phyloP scores from a whole-genome alignment of 352 stramenopile species.

The Phytophthora litchii region DNA sequence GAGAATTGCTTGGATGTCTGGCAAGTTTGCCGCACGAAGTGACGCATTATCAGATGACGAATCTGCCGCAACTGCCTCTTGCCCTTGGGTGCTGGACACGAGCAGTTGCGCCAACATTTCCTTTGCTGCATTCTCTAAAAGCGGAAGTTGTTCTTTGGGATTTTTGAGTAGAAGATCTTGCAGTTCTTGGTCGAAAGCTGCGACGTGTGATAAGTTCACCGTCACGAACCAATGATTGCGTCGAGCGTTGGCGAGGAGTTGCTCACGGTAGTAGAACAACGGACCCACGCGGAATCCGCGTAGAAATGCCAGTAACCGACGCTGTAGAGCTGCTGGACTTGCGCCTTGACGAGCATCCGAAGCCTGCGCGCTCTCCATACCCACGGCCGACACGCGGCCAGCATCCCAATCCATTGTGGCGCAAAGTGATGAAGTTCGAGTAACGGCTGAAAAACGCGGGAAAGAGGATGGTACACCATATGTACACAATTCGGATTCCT shows the following conservation, averaged over 20 bases:
- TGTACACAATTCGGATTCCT: slow-evolving; percentile 7
- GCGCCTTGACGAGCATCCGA: slow-evolving; percentile 53
- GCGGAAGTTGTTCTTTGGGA: slow-evolving; percentile 83
- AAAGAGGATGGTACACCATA: not conserved
- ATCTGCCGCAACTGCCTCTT: slow-evolving; percentile 26
- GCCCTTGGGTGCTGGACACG: slow-evolving; percentile 41
- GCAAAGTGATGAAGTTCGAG: slow-evolving; percentile 2
- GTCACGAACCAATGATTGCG: slow-evolving; percentile 78
- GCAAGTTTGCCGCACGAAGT: slow-evolving; percentile 34
- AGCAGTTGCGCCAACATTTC: slow-evolving; percentile 74
- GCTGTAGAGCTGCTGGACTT: slow-evolving; percentile 67
- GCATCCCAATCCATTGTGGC: slow-evolving; percentile 82
- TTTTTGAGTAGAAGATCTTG: slow-evolving; percentile 86
- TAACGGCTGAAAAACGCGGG: slow-evolving; percentile 15
- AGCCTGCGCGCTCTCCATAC: slow-evolving; percentile 71
- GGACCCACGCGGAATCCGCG: slow-evolving; percentile 86
- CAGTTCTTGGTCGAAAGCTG: slow-evolving; percentile 87
- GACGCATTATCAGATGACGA: slow-evolving; percentile 12
- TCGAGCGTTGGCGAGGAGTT: slow-evolving; percentile 87
- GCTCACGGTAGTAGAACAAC: slow-evolving; percentile 91
- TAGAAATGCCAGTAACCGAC: slow-evolving; percentile 81
- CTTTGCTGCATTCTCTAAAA: slow-evolving; percentile 88
- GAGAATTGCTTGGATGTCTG: slow-evolving; percentile 85
- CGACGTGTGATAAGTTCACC: slow-evolving; percentile 85
- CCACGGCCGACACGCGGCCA: slow-evolving; percentile 78